phyloP scores from a whole-genome alignment of 78 protist genomes.

The Ministeria vibrans region DNA sequence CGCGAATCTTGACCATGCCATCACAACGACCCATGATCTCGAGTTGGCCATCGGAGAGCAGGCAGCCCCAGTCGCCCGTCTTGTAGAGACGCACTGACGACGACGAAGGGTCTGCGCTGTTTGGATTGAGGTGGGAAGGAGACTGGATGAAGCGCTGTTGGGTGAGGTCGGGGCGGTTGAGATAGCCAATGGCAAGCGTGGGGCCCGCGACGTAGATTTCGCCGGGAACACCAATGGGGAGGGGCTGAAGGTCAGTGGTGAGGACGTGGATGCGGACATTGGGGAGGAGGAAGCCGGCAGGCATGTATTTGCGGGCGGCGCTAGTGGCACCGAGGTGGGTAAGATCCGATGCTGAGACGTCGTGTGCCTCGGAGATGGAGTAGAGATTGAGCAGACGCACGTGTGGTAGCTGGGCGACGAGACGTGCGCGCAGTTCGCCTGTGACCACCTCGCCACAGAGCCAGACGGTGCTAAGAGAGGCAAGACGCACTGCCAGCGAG shows the following conservation, averaged over 20 bases:
- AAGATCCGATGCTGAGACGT: conserved; percentile 18
- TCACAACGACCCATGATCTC: conserved; percentile 30
- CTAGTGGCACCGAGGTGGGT: not conserved
- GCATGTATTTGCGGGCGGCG: not conserved
- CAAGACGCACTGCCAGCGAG: too few species aligned
- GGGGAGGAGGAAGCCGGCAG: conserved; percentile 11
- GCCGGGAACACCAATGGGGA: conserved; percentile 52
- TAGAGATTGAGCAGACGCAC: conserved; percentile 29
- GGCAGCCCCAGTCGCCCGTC: conserved; percentile 46
- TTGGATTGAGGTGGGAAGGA: too few species aligned
- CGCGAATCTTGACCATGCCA: conserved; percentile 45
- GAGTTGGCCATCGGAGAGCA: conserved; percentile 10
- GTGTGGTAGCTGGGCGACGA: not conserved
- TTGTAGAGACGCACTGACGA: conserved; percentile 6
- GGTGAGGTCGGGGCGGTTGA: conserved; percentile 36
- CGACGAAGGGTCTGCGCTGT: not conserved
- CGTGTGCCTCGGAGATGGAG: conserved; percentile 36
- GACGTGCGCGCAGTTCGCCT: not conserved
- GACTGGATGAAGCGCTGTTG: conserved; percentile 4
- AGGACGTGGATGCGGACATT: conserved; percentile 25
- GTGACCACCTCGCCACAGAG: conserved; percentile 40
- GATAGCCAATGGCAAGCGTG: conserved; percentile 38
- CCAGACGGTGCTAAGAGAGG: not conserved
- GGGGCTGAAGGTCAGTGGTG: conserved; percentile 9
- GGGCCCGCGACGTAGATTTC: conserved; percentile 48